Conservation (phyloP, 192 early-diverging fungal species). For the Coemansia sp. region DNA sequence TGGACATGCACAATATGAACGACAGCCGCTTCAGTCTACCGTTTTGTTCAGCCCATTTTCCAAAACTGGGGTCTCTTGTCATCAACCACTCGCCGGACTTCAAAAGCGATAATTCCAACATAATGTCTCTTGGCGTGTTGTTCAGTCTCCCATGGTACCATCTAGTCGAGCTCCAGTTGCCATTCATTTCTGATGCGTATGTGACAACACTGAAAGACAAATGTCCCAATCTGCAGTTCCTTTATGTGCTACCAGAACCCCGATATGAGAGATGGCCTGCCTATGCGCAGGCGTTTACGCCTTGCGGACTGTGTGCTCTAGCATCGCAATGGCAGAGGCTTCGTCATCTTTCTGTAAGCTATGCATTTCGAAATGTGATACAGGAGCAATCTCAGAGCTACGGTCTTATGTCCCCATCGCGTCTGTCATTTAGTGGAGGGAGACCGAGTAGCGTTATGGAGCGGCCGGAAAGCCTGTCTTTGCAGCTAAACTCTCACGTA, state of each 20-base stretch:
- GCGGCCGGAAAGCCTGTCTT: background rate
- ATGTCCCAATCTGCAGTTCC: constrained; percentile 39
- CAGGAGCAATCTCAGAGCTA: background rate
- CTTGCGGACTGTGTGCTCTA: constrained; percentile 30
- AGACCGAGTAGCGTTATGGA: constrained; percentile 8
- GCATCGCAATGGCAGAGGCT: constrained; percentile 40
- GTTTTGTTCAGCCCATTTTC: constrained; percentile 51
- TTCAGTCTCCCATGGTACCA: constrained; percentile 42
- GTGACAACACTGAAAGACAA: constrained; percentile 31
- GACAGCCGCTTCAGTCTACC: constrained; percentile 31
- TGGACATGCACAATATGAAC: constrained; percentile 46
- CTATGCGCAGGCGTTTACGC: constrained; percentile 42
- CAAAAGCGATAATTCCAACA: constrained; percentile 17
- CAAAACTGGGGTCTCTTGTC: constrained; percentile 37
- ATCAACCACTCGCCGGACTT: constrained; percentile 48
- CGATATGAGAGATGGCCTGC: constrained; percentile 53
- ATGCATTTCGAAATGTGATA: constrained; percentile 37
- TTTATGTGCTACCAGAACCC: constrained; percentile 38
- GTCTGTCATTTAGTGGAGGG: constrained; percentile 25
- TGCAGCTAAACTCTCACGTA: background rate
- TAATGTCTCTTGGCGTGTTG: constrained; percentile 43
- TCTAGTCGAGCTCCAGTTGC: constrained; percentile 44
- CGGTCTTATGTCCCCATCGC: constrained; percentile 16
- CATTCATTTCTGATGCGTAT: constrained; percentile 42
- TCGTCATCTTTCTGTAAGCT: constrained; percentile 40